Evolutionary conservation across 1,284 basidiomycete genomes (phyloP), one percentile per base, ranked within the genome.

Genomic region (Papiliotrema fonsecae): DNA sequence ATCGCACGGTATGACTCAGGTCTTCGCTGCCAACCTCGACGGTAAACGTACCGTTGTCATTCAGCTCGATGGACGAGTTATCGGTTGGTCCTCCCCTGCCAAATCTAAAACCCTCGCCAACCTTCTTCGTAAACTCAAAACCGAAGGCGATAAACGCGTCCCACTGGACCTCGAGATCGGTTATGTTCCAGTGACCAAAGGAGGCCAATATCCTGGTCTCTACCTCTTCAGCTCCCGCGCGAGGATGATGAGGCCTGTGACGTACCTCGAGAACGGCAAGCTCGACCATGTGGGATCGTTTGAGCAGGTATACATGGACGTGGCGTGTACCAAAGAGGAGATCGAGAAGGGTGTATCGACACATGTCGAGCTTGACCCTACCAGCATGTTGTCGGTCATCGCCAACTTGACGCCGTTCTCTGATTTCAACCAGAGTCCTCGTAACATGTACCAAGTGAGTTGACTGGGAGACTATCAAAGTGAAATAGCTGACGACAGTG

Each of bases 301-400:
- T 62, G 96, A 99, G 75, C 96, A 99, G 75, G 96, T 98, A 10
- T 99, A 98, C 73, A 93, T 98, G 87, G 89, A 99, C 70, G 88
- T 99, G 65, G 94, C 96, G 0, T 87, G 91, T 67, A 88, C 83
- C 47, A 85, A 84, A 4, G 85, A 87, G 60, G 96, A 97, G 71
- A 85, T 97, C 45, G 88, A 96, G 58, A 74, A 78, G 41, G 84
- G 80, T 16, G 78, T 90, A 4, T 87, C 90, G 6, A 86, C 86
- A 1, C 96, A 99, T 72, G 85, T 97, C 46, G 96, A 99, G 75
- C 85, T 92, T 62, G 81, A 88, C 40, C 90, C 96, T 3, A 97
- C 96, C 4, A 93, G 91, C 70, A 93, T 99, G 73, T 77, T 99
- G 50, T 96, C 91, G 2, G 78, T 83, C 49, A 73, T 82, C 35